Base-by-base conservation (phyloP, 768 basidiomycete species). In the Trametopsis cervina region DNA sequence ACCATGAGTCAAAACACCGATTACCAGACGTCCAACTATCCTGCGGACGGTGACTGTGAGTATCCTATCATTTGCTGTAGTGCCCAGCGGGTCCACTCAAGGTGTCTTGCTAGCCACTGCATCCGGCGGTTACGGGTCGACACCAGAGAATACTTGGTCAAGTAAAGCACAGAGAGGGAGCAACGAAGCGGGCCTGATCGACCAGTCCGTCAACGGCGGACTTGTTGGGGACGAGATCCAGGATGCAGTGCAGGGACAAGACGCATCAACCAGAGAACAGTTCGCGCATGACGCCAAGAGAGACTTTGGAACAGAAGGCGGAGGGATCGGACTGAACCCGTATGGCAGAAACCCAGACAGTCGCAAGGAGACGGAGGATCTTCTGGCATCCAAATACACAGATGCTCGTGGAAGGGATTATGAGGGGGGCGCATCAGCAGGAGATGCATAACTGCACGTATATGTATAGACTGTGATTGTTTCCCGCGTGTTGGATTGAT, bases 221-320 rank as follows among this genome's bases (percentile, higher is more conserved):
- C 54, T 53, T 15, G 46, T 60, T 12, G 54, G 50, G 4, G 25
- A 52, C 20, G 57, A 56, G 46, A 33, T 61, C 22, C 52, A 57
- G 21, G 62, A 63, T 46, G 62, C 62, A 13, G 53, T 54, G 50
- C 62, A 63, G 46, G 62, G 62, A 27, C 23, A 40, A 13, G 62
- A 63, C 51, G 48, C 21, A 22, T 18, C 47, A n/a, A 25, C 58
- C 4, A 54, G 60, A 27, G 48, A 46, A 36, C 41, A 59, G 29
- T 63, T 45, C 46, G 45, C 46, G 25, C 57, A 57, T 37, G 58
- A 57, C 42, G 58, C 57, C 13, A 43, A 49, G 22, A 50, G 60
- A 37, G 58, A 61, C 39, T 62, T 58, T 40, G 51, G 48, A 6
- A 25, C 36, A 18, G 44, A 50, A 36, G 42, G 40, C 38, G 21